Base-by-base conservation (phyloP, 768 basidiomycete species). In the Suillus plorans region DNA sequence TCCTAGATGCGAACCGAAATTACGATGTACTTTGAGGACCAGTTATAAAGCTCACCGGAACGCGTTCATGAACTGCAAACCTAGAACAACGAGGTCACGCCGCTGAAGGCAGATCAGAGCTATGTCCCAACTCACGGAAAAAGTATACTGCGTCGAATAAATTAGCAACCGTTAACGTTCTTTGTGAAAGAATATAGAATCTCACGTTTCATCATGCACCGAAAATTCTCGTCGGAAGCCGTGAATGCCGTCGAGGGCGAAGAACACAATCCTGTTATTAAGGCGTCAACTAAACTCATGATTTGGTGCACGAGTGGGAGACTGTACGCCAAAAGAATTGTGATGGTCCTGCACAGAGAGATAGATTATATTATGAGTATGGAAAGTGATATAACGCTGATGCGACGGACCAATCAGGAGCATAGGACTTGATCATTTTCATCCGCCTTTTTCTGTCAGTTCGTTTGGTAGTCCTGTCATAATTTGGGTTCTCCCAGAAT, bases 181-280 rank as follows among this genome's bases (percentile, higher is more conserved):
- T 36, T 67, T 64, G 37, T 39, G 3, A 36, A 16, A 7, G 37
- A 42, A 41, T 16, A 13, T 57, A 59, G 57, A 64, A 45, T 80
- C 86, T 69, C 70, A 93, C 88, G 91, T 86, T 22, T 85, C 86
- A 77, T 97, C 94, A 49, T 81, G 76, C 28, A 95, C 77, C 1
- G 92, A 94, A 76, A 97, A 97, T 47, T 84, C 81, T 64, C 95
- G 80, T 73, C 87, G 82, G 77, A 88, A 95, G 8, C 92, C 91
- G 60, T 86, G 79, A 12, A 94, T 78, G n/a, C 77, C 74, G 70
- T 92, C 81, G 20, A 94, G 76, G 13, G 84, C 81, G 72, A 86
- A 86, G 76, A 92, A 91, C 2, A 83, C 60, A 2, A 76, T 85
- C 34, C 92, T 91, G 72, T 5, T 20, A 45, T 25, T 36, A 45